A percentile compares a stretch with the other conserved stretches of the same genome.
These are phyloP conservation scores for Aspergillus sp. DNA, from an alignment of 2,329 filamentous ascomycete genomes.

Conservation along the genomic window DNA sequence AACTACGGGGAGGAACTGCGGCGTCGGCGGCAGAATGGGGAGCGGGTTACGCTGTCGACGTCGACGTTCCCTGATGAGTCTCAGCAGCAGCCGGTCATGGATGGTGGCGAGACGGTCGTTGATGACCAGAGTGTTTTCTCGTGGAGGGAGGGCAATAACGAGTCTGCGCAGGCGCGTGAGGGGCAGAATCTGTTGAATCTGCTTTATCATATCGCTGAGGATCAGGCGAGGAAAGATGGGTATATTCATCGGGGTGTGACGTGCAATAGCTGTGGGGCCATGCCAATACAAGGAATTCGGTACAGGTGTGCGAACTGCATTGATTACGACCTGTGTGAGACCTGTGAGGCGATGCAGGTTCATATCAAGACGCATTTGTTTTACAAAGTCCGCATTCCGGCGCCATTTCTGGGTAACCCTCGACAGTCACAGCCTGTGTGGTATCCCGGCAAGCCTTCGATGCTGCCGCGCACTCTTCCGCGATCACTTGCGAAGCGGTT, in stretches of 20 bases:
- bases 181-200: constrained; percentile 84
- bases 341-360: constrained; percentile 73
- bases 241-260: constrained; percentile 92
- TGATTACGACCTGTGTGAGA: constrained; percentile 94
- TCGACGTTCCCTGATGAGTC: constrained; percentile 37
- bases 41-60: constrained; percentile 42
- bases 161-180: constrained; percentile 46
- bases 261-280: constrained; percentile 85
- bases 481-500: constrained; percentile 69
- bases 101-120: constrained; percentile 41
- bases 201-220: constrained; percentile 90
- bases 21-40: constrained; percentile 43
- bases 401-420: constrained; percentile 77
- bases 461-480: constrained; percentile 69
- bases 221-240: constrained; percentile 83
- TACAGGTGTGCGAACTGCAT: constrained; percentile 96
- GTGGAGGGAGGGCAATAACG: constrained; percentile 49
- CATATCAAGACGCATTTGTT: constrained; percentile 94
- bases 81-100: constrained; percentile 31
- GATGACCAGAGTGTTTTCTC: constrained; percentile 52
- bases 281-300: constrained; percentile 87
- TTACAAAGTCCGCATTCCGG: constrained; percentile 91
- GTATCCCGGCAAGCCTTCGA: constrained; percentile 85
- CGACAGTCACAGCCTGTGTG: constrained; percentile 80
- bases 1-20: constrained; percentile 47